A percentile compares a stretch with the other conserved stretches of the same genome.
Conservation (phyloP, 169 alveolate species). For the Theileria annulata region DNA sequence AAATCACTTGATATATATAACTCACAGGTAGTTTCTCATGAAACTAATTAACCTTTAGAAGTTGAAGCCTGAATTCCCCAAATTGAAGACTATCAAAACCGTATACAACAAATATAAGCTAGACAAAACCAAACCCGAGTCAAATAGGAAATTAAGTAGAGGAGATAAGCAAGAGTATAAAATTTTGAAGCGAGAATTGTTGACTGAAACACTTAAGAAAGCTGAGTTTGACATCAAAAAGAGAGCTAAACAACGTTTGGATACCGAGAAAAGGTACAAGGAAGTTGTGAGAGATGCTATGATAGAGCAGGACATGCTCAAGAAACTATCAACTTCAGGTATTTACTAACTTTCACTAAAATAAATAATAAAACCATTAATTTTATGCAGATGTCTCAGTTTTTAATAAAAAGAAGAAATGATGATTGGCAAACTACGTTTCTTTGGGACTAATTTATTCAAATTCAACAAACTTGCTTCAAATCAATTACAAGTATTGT, state of each 20-base stretch:
- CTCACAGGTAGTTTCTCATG: slow-evolving; percentile 30
- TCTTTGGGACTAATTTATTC: slow-evolving; percentile 24
- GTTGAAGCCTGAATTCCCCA: slow-evolving; percentile 47
- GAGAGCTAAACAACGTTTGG: slow-evolving; percentile 28
- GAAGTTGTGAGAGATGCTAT: slow-evolving; percentile 54
- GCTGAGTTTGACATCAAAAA: slow-evolving; percentile 39
- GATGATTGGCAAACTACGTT: slow-evolving; percentile 3
- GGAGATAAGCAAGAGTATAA: slow-evolving; percentile 43
- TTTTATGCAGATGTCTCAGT: not conserved
- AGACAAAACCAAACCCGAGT: not conserved
- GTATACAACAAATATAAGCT: slow-evolving; percentile 12
- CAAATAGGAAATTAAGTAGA: slow-evolving; percentile 9
- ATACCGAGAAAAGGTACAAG: slow-evolving; percentile 35
- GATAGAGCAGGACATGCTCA: slow-evolving; percentile 62
- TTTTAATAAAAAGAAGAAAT: slow-evolving; percentile 28
- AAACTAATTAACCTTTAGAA: slow-evolving; percentile 16
- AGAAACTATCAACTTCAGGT: slow-evolving; percentile 49
- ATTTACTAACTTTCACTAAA: not conserved
- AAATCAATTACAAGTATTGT: slow-evolving; percentile 40
- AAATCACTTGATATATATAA: slow-evolving; percentile 48
- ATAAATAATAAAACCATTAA: not conserved
- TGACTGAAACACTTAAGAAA: slow-evolving; percentile 23
- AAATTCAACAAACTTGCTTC: slow-evolving; percentile 59
- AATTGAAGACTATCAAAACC: not conserved
- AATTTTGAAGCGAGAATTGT: slow-evolving; percentile 40